Conservation (phyloP, 2,329 filamentous ascomycete genomes). For the Ophiosphaerella narmari region DNA sequence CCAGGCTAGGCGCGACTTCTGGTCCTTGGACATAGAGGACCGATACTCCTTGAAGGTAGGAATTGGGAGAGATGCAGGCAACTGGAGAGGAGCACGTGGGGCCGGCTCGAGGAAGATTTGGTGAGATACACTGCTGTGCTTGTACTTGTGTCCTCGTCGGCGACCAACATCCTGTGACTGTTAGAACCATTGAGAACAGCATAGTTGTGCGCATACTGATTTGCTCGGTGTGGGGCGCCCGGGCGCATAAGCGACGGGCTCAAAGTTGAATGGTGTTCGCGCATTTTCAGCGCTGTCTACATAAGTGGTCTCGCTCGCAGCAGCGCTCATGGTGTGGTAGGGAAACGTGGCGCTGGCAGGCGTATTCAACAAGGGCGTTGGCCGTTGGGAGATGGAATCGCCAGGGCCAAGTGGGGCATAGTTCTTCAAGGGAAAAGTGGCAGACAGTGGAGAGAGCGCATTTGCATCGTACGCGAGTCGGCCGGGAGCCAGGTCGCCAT, state of each 20-base stretch:
- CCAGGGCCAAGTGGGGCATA: slow-evolving; percentile 41
- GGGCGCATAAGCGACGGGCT: slow-evolving; percentile 62
- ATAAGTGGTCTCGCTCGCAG: slow-evolving; percentile 33
- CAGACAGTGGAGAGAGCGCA: slow-evolving; percentile 48
- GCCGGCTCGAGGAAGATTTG: slow-evolving; percentile 96
- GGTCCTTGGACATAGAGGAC: slow-evolving; percentile 85
- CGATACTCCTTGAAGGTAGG: slow-evolving; percentile 88
- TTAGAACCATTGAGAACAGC: slow-evolving; percentile 19
- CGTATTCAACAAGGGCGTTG: slow-evolving; percentile 40
- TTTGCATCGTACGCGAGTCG: slow-evolving; percentile 36
- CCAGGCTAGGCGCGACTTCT: slow-evolving; percentile 83
- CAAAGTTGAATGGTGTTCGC: slow-evolving; percentile 89
- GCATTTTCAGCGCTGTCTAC: slow-evolving; percentile 42
- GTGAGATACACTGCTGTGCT: slow-evolving; percentile 93
- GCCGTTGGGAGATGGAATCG: slow-evolving; percentile 41
- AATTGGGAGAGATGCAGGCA: slow-evolving; percentile 89
- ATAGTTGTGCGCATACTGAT: slow-evolving; percentile 45
- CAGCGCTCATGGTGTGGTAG: slow-evolving; percentile 34
- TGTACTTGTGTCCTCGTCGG: slow-evolving; percentile 94
- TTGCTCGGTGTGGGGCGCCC: slow-evolving; percentile 72
- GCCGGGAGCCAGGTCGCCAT: slow-evolving; percentile 31
- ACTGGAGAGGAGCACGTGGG: slow-evolving; percentile 79
- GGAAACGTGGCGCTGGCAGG: slow-evolving; percentile 43
- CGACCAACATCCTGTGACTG: slow-evolving; percentile 77
- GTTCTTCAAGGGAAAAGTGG: slow-evolving; percentile 43